Evolutionary conservation across 1,139 yeast genomes (phyloP), one percentile per base, ranked within the genome.

Genomic region (Zygosaccharomyces sapae): DNA sequence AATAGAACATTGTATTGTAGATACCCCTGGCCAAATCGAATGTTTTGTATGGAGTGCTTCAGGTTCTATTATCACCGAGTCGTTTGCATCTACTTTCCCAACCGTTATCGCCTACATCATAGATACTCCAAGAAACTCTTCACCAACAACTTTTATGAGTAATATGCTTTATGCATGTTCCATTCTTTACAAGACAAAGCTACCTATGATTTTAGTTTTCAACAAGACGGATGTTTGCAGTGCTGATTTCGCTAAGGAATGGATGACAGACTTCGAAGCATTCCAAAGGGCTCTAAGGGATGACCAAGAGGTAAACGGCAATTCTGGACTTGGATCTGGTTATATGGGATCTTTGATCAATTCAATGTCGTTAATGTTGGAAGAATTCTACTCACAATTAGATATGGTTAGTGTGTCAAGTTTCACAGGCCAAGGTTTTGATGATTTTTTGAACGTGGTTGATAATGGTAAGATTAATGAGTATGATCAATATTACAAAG

Each of bases 131-230:
- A 77, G 98, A 65, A 86, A 90, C 51, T 73, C 95, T 1, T 83
- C 94, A 2, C 98, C 98, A 36, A 86, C 97, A 0, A 92, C 99
- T 1, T 92, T 92, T 66, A 94, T 94, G 80, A 89, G 97, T 43
- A 92, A 92, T 68, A 92, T 92, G 99, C 76, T 92, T 39, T 94
- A 92, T 62, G 98, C 99, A 0, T 92, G 98, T 69, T 90, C 97
- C 2, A 92, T 92, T 45, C 75, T 92, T 47, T 92, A 94, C 73
- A 92, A 94, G 70, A 92, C 97, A 24, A 90, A 92, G 66, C 75
- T 92, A 47, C 99, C 99, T 27, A 89, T 92, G 96, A 85, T 92
- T 60, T 79, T 92, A 19, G 98, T 94, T 5, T 92, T 92, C 73
- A 92, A 94, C 70, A 92, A 92, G 70, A 87, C 94, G 1, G 99